phyloP scores from a whole-genome alignment of 2,329 filamentous ascomycete species.

The Plectosphaerella sp. region DNA sequence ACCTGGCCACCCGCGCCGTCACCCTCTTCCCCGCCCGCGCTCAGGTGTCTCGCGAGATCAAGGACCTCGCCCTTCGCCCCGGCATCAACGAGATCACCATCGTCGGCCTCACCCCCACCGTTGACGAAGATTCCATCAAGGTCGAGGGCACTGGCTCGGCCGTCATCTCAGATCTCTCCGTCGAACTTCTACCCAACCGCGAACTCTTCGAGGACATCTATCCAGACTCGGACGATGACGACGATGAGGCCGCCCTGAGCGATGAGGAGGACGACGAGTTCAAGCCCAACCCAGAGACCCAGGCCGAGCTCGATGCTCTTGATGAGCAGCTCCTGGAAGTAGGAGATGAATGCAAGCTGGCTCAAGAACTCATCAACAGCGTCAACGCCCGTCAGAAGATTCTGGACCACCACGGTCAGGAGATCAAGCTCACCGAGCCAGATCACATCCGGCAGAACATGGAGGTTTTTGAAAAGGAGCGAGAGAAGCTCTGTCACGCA shows the following conservation, averaged over 20 bases:
- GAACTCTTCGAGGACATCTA: constrained; percentile 52
- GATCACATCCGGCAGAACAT: constrained; percentile 31
- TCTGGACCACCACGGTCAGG: constrained; percentile 33
- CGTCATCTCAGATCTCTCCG: constrained; percentile 57
- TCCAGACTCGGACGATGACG: constrained; percentile 37
- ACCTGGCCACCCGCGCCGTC: constrained; percentile 56
- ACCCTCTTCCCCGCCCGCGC: constrained; percentile 59
- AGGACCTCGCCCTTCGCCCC: constrained; percentile 47
- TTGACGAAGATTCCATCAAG: constrained; percentile 56
- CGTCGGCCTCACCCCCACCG: constrained; percentile 47
- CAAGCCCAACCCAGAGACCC: constrained; percentile 13
- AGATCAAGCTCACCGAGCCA: constrained; percentile 26
- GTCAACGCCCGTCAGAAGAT: constrained; percentile 33
- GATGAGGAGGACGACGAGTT: constrained; percentile 16
- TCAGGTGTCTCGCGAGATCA: constrained; percentile 56
- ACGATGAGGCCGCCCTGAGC: constrained; percentile 18
- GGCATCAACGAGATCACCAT: constrained; percentile 56
- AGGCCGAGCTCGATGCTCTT: constrained; percentile 18
- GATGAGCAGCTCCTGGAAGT: constrained; percentile 24
- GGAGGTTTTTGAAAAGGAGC: constrained; percentile 35
- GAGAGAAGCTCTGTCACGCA: constrained; percentile 33
- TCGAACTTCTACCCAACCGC: constrained; percentile 51
- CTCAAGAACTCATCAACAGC: constrained; percentile 24
- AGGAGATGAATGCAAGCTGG: constrained; percentile 20
- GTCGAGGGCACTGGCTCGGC: constrained; percentile 53